phyloP scores from a whole-genome alignment of 768 basidiomycete species.

The Dentipellis fragilis region DNA sequence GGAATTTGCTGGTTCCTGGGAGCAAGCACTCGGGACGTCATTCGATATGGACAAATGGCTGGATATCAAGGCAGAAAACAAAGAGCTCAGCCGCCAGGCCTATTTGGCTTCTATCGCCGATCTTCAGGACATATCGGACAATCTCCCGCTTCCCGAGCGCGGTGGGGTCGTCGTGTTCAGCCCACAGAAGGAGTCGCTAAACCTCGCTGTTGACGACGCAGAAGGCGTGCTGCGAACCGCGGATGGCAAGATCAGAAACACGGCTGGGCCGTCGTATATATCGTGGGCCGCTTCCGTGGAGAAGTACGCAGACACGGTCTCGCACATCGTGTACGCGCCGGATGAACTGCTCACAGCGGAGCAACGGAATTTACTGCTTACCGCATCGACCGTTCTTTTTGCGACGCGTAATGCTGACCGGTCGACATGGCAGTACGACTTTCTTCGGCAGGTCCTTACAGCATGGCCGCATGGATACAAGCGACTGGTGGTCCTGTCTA shows the following conservation, averaged over 20 bases:
- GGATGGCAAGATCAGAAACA: slow-evolving; percentile 41
- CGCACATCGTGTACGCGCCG: slow-evolving; percentile 37
- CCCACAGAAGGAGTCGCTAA: slow-evolving; percentile 46
- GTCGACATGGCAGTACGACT: background rate
- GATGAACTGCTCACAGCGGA: slow-evolving; percentile 7
- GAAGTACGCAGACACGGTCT: slow-evolving; percentile 20
- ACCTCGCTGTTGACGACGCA: slow-evolving; percentile 51
- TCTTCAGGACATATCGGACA: slow-evolving; percentile 26
- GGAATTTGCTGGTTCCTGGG: slow-evolving; percentile 39
- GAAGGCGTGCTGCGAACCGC: slow-evolving; percentile 33
- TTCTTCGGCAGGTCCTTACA: background rate
- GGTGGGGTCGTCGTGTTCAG: slow-evolving; percentile 35
- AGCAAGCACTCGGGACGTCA: slow-evolving; percentile 20
- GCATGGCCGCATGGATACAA: background rate
- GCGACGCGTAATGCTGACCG: background rate
- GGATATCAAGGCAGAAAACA: slow-evolving; percentile 29
- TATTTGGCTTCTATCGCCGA: slow-evolving; percentile 40
- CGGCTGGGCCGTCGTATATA: slow-evolving; percentile 44
- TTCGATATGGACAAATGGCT: slow-evolving; percentile 23
- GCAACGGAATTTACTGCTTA: slow-evolving; percentile 1
- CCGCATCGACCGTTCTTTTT: background rate
- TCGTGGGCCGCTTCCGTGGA: slow-evolving; percentile 34
- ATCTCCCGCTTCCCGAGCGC: slow-evolving; percentile 23
- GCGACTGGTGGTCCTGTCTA: slow-evolving; percentile 40
- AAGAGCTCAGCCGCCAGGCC: slow-evolving; percentile 31